Evolutionary conservation across 139 green algal species (phyloP).

Genomic region (Closterium sp.): DNA sequence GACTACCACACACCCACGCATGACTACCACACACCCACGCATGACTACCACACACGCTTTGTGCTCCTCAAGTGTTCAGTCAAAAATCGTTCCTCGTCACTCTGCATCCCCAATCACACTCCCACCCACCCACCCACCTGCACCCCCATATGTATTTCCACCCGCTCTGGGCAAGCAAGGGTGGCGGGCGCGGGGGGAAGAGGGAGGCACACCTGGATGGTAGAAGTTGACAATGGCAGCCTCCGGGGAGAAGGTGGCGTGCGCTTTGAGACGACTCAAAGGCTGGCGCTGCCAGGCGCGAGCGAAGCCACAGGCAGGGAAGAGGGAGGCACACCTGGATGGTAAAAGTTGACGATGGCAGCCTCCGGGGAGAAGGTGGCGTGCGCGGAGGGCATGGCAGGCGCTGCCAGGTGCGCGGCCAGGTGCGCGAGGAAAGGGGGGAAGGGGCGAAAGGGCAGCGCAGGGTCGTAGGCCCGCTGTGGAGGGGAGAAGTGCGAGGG

Average conservation of each 20-base stretch:
- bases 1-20: background rate
- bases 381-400: slow-evolving; percentile 8
- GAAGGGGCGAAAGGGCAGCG: slow-evolving; percentile 49
- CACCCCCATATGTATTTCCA: background rate
- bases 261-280: background rate
- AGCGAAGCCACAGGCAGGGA: too few species aligned
- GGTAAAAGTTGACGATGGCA: slow-evolving; percentile 81
- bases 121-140: background rate
- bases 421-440: slow-evolving; percentile 30
- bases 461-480: slow-evolving; percentile 61
- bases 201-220: background rate
- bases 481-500: background rate
- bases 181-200: background rate
- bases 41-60: too few species aligned
- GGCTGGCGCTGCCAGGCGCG: slow-evolving; percentile 19
- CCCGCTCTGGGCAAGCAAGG: too few species aligned
- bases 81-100: too few species aligned
- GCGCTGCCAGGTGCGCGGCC: slow-evolving; percentile 12
- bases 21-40: background rate
- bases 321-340: background rate
- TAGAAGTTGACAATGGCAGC: slow-evolving; percentile 85
- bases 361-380: slow-evolving; percentile 70
- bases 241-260: slow-evolving; percentile 65
- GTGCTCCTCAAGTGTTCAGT: too few species aligned
- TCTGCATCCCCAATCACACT: background rate